Conservation (phyloP, 495 filamentous ascomycete genomes). For the Xylaria castorea region DNA sequence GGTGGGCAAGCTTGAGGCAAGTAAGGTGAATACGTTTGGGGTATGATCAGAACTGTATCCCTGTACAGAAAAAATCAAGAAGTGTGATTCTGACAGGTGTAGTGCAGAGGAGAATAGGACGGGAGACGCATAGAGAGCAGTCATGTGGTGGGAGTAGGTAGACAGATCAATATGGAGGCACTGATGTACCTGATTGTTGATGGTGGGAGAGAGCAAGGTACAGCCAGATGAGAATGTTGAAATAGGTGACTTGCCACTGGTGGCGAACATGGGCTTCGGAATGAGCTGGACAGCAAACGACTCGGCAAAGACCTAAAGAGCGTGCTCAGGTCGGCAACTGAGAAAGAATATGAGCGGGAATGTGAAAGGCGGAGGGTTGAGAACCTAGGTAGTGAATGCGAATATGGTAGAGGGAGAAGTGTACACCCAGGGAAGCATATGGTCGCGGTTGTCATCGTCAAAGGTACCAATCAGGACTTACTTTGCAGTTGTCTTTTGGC, state of each 20-base stretch:
- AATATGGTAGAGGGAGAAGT: background rate
- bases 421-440: background rate
- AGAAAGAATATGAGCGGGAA: background rate
- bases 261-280: background rate
- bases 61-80: background rate
- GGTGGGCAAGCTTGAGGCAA: background rate
- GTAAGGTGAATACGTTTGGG: background rate
- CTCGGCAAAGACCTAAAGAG: background rate
- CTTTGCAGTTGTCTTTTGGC: slow-evolving; percentile 39
- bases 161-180: background rate
- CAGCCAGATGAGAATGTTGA: background rate
- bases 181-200: background rate
- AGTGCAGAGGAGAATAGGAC: background rate
- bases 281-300: background rate
- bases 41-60: background rate
- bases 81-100: background rate
- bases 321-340: background rate
- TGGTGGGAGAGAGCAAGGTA: background rate
- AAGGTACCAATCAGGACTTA: slow-evolving; percentile 21
- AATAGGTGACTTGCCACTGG: background rate
- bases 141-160: background rate
- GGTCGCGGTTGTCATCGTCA: background rate
- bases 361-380: background rate
- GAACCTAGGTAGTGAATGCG: background rate
- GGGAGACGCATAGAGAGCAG: background rate